Conservation (phyloP, 2,329 filamentous ascomycete genomes). For the Albophoma yamanashiensis region DNA sequence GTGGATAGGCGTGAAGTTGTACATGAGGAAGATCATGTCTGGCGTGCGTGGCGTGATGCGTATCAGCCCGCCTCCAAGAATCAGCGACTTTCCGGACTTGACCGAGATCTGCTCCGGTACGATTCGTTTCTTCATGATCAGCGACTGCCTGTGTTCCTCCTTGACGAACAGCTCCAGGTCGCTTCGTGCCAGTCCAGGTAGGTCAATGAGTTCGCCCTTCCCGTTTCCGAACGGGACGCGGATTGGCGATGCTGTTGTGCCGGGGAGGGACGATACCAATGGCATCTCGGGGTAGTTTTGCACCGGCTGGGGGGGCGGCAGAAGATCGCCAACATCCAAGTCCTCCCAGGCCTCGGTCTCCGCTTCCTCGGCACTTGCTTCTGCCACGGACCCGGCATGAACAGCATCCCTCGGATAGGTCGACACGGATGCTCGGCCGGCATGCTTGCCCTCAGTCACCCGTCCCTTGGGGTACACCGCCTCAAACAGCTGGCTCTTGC, state of each 20-base stretch:
- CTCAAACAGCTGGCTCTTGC: conserved; percentile 87
- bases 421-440: conserved; percentile 5
- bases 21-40: conserved; percentile 60
- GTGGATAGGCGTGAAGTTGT: conserved; percentile 72
- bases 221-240: conserved; percentile 80
- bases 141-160: conserved; percentile 49
- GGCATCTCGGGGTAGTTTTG: conserved; percentile 75
- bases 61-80: conserved; percentile 72
- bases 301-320: conserved; percentile 67
- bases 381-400: conserved; percentile 14
- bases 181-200: conserved; percentile 73
- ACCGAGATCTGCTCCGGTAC: conserved; percentile 63
- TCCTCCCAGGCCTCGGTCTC: conserved; percentile 8
- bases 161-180: conserved; percentile 62
- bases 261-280: conserved; percentile 73
- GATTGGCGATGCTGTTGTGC: conserved; percentile 92
- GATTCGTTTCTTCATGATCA: conserved; percentile 72
- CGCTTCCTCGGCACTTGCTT: conserved; percentile 13
- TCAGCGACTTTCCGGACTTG: conserved; percentile 66
- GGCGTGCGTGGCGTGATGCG: conserved; percentile 65
- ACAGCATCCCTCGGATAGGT: conserved; percentile 7
- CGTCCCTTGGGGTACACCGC: conserved; percentile 73
- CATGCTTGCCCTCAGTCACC: conserved; percentile 23
- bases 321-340: conserved; percentile 41
- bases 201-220: conserved; percentile 83